Percentiles rank a stretch among this genome's conserved stretches.
phyloP scores from a whole-genome alignment of 2,329 filamentous ascomycete species.

The Elsinoe perseae region DNA sequence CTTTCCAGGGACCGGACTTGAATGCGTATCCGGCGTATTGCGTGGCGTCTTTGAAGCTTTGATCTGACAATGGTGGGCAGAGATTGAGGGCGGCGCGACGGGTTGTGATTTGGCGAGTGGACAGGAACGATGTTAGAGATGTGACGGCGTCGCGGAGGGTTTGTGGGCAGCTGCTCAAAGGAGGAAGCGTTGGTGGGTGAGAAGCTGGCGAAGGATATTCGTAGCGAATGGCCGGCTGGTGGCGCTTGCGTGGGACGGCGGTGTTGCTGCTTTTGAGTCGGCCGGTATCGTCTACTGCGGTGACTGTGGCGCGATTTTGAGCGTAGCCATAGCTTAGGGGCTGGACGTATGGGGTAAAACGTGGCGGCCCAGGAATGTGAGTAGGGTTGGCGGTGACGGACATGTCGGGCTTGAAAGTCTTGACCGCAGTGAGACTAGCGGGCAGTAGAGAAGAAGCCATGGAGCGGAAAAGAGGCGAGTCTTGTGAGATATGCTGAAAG shows the following conservation, averaged over 20 bases:
- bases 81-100: slow-evolving; percentile 71
- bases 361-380: slow-evolving; percentile 49
- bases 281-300: slow-evolving; percentile 17
- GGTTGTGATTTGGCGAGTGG: slow-evolving; percentile 76
- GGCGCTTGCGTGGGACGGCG: slow-evolving; percentile 51
- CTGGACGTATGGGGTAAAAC: slow-evolving; percentile 25
- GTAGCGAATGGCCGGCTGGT: slow-evolving; percentile 53
- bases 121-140: slow-evolving; percentile 58
- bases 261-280: slow-evolving; percentile 18
- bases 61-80: slow-evolving; percentile 48
- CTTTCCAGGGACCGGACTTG: slow-evolving; percentile 83
- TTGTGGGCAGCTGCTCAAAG: slow-evolving; percentile 35
- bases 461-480: slow-evolving; percentile 55
- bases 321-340: slow-evolving; percentile 21
- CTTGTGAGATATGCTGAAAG: slow-evolving; percentile 51
- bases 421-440: slow-evolving; percentile 42
- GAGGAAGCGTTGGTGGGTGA: slow-evolving; percentile 50
- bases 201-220: slow-evolving; percentile 54
- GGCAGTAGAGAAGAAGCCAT: slow-evolving; percentile 58
- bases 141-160: slow-evolving; percentile 54
- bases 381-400: slow-evolving; percentile 52
- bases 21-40: slow-evolving; percentile 89
- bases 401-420: slow-evolving; percentile 59
- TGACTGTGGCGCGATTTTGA: slow-evolving; percentile 17
- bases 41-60: slow-evolving; percentile 62